A percentile compares a stretch with the other conserved stretches of the same genome.
Conservation (phyloP, 2,329 filamentous ascomycete genomes). For the Pseudogymnoascus destructans region DNA sequence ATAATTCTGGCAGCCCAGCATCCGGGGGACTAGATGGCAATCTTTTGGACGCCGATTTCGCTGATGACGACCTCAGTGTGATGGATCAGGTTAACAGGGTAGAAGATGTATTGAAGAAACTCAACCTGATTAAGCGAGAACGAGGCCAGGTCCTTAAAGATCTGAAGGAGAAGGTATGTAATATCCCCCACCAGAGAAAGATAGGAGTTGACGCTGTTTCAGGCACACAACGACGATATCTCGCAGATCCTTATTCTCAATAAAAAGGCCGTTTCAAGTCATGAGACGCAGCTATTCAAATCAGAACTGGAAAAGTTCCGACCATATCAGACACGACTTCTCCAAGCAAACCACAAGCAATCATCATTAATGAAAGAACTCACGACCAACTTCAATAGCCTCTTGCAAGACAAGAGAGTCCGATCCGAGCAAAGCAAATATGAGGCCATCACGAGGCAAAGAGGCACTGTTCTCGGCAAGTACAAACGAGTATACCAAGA, state of each 20-base stretch:
- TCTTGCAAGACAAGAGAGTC: conserved; percentile 89
- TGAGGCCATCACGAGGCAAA: conserved; percentile 72
- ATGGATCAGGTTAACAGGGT: conserved; percentile 80
- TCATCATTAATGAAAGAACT: conserved; percentile 89
- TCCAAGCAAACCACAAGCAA: conserved; percentile 94
- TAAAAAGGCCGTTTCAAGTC: conserved; percentile 89
- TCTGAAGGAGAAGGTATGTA: conserved; percentile 81
- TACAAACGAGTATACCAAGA: conserved; percentile 90
- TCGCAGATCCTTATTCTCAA: conserved; percentile 95
- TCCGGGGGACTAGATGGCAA: conserved; percentile 52
- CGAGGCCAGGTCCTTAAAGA: conserved; percentile 87
- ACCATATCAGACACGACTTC: conserved; percentile 76
- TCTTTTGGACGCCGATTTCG: conserved; percentile 84
- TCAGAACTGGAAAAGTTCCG: conserved; percentile 96
- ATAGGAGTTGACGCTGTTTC: background rate
- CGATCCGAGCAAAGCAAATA: conserved; percentile 92
- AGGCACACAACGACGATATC: conserved; percentile 95
- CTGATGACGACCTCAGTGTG: conserved; percentile 66
- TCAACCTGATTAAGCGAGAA: conserved; percentile 87
- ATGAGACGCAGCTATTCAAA: conserved; percentile 85
- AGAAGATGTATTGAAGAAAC: conserved; percentile 79
- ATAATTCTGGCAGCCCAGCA: conserved; percentile 44
- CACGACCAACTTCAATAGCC: conserved; percentile 69
- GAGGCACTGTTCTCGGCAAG: conserved; percentile 65
- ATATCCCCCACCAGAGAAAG: background rate